Percentiles rank a stretch among this genome's conserved stretches.
These are phyloP conservation scores for Daldinia caldariorum DNA, from an alignment of 495 filamentous ascomycete genomes.

Conservation along the genomic window DNA sequence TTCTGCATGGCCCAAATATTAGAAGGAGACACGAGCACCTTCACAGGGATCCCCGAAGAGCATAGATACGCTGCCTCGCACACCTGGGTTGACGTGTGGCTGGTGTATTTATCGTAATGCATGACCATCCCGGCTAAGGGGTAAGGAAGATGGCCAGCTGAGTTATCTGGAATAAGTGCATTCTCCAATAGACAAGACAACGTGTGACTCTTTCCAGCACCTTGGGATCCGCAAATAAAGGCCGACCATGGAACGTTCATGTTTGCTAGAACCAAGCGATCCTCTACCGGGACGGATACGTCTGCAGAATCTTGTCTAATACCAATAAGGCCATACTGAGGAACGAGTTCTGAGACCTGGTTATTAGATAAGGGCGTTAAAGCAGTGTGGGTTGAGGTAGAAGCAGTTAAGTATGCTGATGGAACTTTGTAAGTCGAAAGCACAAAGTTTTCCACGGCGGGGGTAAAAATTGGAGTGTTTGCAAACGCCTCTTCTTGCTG, in stretches of 20 bases:
- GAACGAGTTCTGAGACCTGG: background rate
- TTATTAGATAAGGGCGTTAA: background rate
- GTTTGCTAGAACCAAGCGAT: constrained; percentile 63
- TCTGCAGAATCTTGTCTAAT: background rate
- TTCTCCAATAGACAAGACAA: constrained; percentile 69
- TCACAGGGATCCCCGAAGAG: constrained; percentile 56
- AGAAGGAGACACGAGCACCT: constrained; percentile 64
- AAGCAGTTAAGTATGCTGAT: background rate
- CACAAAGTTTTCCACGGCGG: constrained; percentile 8
- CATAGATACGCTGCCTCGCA: constrained; percentile 70
- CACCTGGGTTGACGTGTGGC: constrained; percentile 49
- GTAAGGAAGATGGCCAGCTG: constrained; percentile 30
- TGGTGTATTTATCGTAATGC: constrained; percentile 63
- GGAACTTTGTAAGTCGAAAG: background rate
- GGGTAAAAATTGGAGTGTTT: constrained; percentile 13
- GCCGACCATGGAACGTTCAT: constrained; percentile 65
- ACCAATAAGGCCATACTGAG: background rate
- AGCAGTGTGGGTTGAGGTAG: background rate
- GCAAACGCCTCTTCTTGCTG: constrained; percentile 1
- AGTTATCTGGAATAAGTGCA: constrained; percentile 50
- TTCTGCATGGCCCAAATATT: constrained; percentile 49
- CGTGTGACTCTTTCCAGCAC: constrained; percentile 71
- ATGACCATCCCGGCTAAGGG: constrained; percentile 65
- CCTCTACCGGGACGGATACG: constrained; percentile 23
- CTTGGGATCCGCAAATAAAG: constrained; percentile 74